Evolutionary conservation across 1,284 basidiomycete genomes (phyloP), one percentile per base, ranked within the genome.

Genomic region (Erythrobasidium hasegawianum): DNA sequence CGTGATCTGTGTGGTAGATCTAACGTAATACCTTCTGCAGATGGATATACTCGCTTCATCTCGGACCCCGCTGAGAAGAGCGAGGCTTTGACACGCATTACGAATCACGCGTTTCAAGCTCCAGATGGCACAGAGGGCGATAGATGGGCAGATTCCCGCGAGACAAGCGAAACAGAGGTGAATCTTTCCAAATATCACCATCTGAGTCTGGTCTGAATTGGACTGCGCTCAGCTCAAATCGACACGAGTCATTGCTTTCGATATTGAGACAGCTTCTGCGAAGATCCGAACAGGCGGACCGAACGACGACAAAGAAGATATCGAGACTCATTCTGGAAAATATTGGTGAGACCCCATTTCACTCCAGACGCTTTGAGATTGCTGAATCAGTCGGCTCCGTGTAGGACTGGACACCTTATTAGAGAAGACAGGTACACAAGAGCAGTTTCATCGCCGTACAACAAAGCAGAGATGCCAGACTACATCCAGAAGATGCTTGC

Each of bases 221-320:
- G n/a, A n/a, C n/a, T n/a, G n/a, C n/a, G n/a, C n/a, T n/a, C n/a
- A 47, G 54, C n/a, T 16, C 54, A 56, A 56, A n/a, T 56, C 54
- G 13, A 56, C 54, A 16, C 24, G 54, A 20, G 54, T 56, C 26
- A 56, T 56, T 16, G 26, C 26, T 33, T 22, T 56, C 54, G 29
- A 56, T 18, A 56, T 56, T 27, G 54, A 56, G 26, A 29, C 33
- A 16, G 54, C 24, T 38, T 33, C 27, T 29, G 54, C 54, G 13
- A 56, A 56, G 22, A 38, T 56, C 29, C 10, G 54, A 10, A 29
- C 27, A 29, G 54, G 54, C n/a, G 26, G n/a, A 33, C 54, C 29
- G 24, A n/a, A 39, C 27, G 43, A 47, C 43, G 43, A 47, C 16
- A 47, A 47, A 14, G n/a, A 47, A 47, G 43, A 47, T 14, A 47